Evolutionary conservation across 768 basidiomycete genomes (phyloP), one percentile per base, ranked within the genome.

Genomic region (Artomyces pyxidatus): DNA sequence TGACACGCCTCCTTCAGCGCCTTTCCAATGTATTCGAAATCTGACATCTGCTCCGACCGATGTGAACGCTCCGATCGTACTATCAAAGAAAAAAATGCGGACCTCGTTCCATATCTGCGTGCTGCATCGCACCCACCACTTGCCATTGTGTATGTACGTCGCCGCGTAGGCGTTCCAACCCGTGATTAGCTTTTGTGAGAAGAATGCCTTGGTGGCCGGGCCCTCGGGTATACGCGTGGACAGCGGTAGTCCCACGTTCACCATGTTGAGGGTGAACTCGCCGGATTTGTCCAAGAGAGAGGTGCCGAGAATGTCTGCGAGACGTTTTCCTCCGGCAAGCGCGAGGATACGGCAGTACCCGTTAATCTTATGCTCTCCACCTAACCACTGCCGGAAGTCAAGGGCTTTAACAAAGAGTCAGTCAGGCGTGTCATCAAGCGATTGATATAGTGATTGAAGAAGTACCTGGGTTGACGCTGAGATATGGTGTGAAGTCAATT

Each of bases 301-400:
- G 0, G 87, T 90, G 1, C 76, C 78, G 37, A 89, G 69, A 7
- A 78, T 63, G 50, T 77, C 68, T 1, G 81, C 79, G 7, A 90
- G 67, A 9, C 61, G 59, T 51, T 69, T 72, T 0, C 85, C 88
- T 7, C 88, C 90, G 38, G 73, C 61, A 2, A 85, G 51, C 3
- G 88, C 90, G 6, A 90, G 71, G 8, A 69, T 58, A 61, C 81
- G 83, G 55, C 80, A 87, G 61, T 91, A 90, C 7, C 67, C 65
- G 54, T 76, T 78, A 50, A 93, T 92, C 39, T 70, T 72, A 22
- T 74, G 63, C 62, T 93, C 89, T 6, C 90, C 88, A 1, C 90
- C 89, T 2, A 90, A 63, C 68, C 76, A 76, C 50, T 73, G 59
- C 25, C 90, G 77, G 66, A 92, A 92, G 26, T 81, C 75, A 4